phyloP scores from a whole-genome alignment of 1,284 basidiomycete species.

The Volvariella volvacea region DNA sequence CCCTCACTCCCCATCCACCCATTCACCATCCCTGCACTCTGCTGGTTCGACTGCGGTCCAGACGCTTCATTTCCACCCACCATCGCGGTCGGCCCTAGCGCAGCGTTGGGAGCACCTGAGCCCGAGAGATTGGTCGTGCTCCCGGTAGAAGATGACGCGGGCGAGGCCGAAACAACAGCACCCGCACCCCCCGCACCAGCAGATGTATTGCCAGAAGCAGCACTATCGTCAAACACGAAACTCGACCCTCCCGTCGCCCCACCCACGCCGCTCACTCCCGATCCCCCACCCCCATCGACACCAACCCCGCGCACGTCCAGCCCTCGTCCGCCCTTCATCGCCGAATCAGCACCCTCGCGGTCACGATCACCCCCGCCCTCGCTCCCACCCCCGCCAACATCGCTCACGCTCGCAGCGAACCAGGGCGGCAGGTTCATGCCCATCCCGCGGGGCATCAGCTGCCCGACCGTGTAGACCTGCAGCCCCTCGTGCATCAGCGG shows the following conservation, averaged over 20 bases:
- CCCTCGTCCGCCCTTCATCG: neutral
- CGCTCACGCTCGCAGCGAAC: constrained; percentile 29
- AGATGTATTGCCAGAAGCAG: neutral
- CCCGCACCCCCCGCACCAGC: neutral
- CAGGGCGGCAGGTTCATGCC: constrained; percentile 47
- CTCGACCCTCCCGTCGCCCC: neutral
- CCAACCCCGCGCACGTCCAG: neutral
- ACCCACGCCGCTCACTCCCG: neutral
- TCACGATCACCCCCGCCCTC: no score
- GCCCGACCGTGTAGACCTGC: constrained; percentile 79
- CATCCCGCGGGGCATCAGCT: constrained; percentile 56
- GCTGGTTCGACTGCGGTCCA: no score
- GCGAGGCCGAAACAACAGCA: neutral
- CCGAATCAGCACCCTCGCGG: no score
- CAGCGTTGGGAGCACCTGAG: no score
- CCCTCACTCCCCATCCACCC: no score
- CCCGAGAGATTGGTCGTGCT: no score
- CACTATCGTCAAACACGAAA: neutral
- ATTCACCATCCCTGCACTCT: no score
- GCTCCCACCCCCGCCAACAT: no score
- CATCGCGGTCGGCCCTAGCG: no score
- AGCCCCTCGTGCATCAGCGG: constrained; percentile 50
- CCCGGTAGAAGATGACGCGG: no score
- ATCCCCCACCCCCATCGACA: neutral
- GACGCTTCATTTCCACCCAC: no score